Evolutionary conservation across 371 early-diverging fungal species (phyloP), one percentile per base, ranked within the genome.

Genomic region (Dichotomocladium elegans): DNA sequence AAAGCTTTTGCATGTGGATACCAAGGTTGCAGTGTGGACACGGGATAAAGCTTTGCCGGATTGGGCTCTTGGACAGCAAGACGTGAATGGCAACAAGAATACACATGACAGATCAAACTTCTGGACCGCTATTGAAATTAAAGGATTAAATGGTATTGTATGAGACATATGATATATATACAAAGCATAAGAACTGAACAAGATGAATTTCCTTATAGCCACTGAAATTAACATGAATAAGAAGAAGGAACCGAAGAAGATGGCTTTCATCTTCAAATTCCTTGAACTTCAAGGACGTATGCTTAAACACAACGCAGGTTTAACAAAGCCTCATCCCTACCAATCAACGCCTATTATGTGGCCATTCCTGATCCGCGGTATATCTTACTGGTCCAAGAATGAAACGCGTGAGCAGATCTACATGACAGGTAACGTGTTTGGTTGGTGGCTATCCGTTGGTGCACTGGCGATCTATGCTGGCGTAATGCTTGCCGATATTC

Each of bases 31-130:
- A 22, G 60, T 94, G 55, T 89, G 88, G 79, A 88, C 92, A 2
- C 91, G 89, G 51, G 47, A 60, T 7, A 71, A 83, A 40, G 77
- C 77, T 52, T 77, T 96, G 30, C 99, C 99, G 1, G 91, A 89
- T 0, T 99, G 99, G 99, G 99, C 91, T 3, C 87, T 89, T 62
- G 79, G 73, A 6, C 96, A 96, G 66, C 87, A 93, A 47, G 99
- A 99, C 65, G 85, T 99, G 50, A 94, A 96, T 64, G 99, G 99
- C 19, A 93, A 93, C 68, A 93, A 96, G 71, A 91, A 92, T 25
- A 61, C 82, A n/a, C 52, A 69, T 1, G 91, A 89, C 7, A 74
- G 79, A 29, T 64, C 78, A 41, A 93, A 88, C 55, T 61, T 80
- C 37, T 99, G 99, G 99, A 66, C 77, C 21, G 84, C 85, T 3